Percentiles rank a stretch among this genome's conserved stretches.
These are phyloP conservation scores for Solanum chilense DNA, from an alignment of 257 asterid genomes.

Conservation along the genomic window DNA sequence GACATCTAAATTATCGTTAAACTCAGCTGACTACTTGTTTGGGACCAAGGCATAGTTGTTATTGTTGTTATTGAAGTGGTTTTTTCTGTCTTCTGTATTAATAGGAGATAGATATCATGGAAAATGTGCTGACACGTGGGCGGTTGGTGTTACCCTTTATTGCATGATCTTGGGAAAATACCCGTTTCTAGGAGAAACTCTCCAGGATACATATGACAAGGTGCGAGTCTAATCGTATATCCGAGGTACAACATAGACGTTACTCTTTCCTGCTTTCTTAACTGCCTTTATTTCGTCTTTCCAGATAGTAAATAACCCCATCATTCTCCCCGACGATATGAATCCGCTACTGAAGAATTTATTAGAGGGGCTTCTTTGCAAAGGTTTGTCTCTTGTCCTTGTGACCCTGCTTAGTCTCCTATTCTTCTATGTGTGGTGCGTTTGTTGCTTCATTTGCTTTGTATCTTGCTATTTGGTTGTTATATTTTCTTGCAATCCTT, in stretches of 20 bases:
- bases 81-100: background rate
- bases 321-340: constrained; percentile 59
- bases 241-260: background rate
- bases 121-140: constrained; percentile 47
- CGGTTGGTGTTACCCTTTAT: constrained; percentile 82
- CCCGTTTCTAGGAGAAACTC: constrained; percentile 92
- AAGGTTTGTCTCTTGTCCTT: constrained; percentile 40
- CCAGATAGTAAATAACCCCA: constrained; percentile 74
- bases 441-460: background rate
- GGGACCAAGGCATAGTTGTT: background rate
- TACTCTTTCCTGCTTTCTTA: background rate
- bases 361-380: constrained; percentile 87
- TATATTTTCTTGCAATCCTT: background rate
- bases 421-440: background rate
- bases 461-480: background rate
- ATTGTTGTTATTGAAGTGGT: background rate
- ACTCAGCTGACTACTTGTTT: background rate
- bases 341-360: constrained; percentile 65
- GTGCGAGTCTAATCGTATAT: constrained; percentile 10
- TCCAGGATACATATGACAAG: constrained; percentile 94
- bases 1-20: constrained; percentile 13
- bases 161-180: constrained; percentile 61
- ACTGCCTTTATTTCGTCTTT: background rate
- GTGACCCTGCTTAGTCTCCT: background rate
- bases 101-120: background rate